Evolutionary conservation across 2,329 filamentous ascomycete genomes (phyloP).

Genomic region (Rhinocladiella similis): DNA sequence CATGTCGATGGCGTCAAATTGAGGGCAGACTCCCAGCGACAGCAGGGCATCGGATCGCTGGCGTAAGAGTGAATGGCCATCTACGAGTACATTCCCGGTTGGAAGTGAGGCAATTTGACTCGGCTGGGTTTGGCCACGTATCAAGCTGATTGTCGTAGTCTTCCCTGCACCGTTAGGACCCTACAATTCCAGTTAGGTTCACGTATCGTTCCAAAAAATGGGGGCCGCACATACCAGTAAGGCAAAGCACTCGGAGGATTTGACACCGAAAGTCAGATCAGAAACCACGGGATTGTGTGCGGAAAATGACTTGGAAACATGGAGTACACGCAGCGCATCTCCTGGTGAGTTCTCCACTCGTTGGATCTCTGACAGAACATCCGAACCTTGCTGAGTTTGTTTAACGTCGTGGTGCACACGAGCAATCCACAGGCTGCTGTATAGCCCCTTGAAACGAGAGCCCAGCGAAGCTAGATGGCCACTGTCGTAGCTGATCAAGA

Average conservation of each 20-base stretch:
- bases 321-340: constrained; percentile 14
- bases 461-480: constrained; percentile 3
- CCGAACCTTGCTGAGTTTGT: constrained; percentile 30
- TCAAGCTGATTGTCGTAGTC: constrained; percentile 48
- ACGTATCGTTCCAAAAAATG: no score
- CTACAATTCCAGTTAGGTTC: constrained; percentile 37
- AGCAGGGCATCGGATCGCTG: constrained; percentile 23
- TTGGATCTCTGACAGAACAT: constrained; percentile 11
- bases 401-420: constrained; percentile 35
- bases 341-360: constrained; percentile 5
- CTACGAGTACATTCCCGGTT: constrained; percentile 14
- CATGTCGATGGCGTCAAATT: constrained; percentile 38
- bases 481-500: constrained; percentile 19
- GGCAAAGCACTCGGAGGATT: constrained; percentile 39
- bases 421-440: no score
- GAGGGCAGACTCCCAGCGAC: constrained; percentile 36
- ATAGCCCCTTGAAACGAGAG: no score
- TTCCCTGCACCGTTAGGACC: constrained; percentile 52
- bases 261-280: constrained; percentile 40
- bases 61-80: constrained; percentile 19
- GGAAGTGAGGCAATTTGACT: no score
- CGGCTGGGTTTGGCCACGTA: constrained; percentile 27
- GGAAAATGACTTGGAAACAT: constrained; percentile 23
- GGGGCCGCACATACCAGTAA: no score
- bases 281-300: constrained; percentile 29